A percentile compares a stretch with the other conserved stretches of the same genome.
phyloP scores from a whole-genome alignment of 1,284 basidiomycete species.

The Irpex lacteus region DNA sequence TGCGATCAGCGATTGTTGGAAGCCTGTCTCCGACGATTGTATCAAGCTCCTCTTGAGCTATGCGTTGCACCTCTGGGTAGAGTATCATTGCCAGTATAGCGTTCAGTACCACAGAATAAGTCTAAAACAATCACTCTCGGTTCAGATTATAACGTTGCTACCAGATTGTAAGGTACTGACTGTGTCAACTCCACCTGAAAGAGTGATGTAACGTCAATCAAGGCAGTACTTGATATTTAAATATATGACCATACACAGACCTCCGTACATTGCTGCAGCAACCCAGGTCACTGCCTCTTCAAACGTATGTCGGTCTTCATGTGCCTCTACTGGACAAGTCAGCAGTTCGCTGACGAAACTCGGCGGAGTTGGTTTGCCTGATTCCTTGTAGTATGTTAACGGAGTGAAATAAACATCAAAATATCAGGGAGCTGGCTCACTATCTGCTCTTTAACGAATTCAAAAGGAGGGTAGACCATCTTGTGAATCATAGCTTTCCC shows the following conservation, averaged over 20 bases:
- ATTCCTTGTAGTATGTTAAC: background rate
- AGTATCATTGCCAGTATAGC: slow-evolving; percentile 26
- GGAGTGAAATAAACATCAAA: background rate
- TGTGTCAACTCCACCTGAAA: background rate
- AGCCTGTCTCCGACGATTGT: slow-evolving; percentile 24
- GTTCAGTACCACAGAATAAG: background rate
- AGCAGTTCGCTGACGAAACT: background rate
- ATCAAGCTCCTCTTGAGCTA: slow-evolving; percentile 29
- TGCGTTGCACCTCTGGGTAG: slow-evolving; percentile 23
- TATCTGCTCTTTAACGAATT: background rate
- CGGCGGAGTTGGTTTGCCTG: background rate
- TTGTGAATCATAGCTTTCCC: slow-evolving; percentile 26
- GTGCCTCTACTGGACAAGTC: background rate
- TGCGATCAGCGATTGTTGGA: slow-evolving; percentile 26
- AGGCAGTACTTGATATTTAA: background rate
- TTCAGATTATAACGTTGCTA: background rate
- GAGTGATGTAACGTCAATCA: background rate
- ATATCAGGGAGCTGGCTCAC: background rate
- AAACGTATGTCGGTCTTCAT: background rate
- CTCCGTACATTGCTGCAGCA: background rate
- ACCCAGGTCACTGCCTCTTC: background rate
- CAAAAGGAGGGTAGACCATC: slow-evolving; percentile 12
- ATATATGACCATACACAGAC: background rate
- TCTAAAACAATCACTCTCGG: slow-evolving; percentile 1
- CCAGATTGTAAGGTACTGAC: background rate